Evolutionary conservation across 73 alveolate genomes (phyloP), one percentile per base, ranked within the genome.

Genomic region (Uronychia binucleata): DNA sequence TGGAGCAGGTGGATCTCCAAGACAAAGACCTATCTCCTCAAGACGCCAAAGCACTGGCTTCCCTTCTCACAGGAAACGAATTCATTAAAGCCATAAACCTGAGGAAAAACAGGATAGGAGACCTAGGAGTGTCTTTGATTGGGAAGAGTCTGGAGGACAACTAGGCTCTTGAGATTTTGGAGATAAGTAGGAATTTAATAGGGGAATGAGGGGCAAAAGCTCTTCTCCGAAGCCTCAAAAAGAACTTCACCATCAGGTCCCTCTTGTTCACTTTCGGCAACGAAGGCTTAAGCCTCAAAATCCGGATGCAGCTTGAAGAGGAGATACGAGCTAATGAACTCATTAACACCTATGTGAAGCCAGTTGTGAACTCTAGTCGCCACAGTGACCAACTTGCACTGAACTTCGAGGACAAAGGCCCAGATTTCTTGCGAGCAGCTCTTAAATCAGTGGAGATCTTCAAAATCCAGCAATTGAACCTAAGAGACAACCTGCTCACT

Each of bases 401-500:
- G 26, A 26, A 11, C 11, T 57, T 57, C 74, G 11, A 26, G 11
- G 90, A 83, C 59, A 83, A 83, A 33, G 90, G 90, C 31, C 84
- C 84, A n/a, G 78, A 74, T 1, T 34, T 83, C 74, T 33, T 83
- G 30, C 33, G 90, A 26, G 59, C 83, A n/a, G 77, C 90, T 26
- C 59, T 83, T 1, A 83, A 83, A 33, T 83, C 90, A 1, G 74
- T 76, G 26, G 78, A 34, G 5, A n/a, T 75, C 1, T 75, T 75
- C 74, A 11, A 26, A 57, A 57, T 57, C 74, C 74, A 26, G 11
- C 11, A 14, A 14, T 11, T 57, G 26, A 57, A 57, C 74, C 74
- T 57, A 14, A 57, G 74, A 11, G 74, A 57, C 74, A 57, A 57
- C 26, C 74, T 57, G 26, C 26, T 57, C 11, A 57, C 74, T 14